phyloP scores from a whole-genome alignment of 202 grass and related monocot genomes.

The Panicum virgatum region DNA sequence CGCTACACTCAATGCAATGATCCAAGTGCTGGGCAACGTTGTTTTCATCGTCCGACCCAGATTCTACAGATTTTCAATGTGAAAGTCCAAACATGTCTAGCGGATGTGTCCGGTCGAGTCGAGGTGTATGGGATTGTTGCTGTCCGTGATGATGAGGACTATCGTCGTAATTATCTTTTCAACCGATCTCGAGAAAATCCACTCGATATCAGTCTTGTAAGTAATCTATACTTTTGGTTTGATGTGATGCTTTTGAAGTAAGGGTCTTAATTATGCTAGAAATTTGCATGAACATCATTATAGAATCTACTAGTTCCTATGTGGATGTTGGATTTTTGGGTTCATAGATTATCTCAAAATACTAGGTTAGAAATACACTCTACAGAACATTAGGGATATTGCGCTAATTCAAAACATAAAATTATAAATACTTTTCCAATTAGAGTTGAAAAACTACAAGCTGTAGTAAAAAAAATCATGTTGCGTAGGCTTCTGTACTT shows the following conservation, averaged over 20 bases:
- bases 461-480: background rate
- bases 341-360: too few species aligned
- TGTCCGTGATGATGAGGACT: background rate
- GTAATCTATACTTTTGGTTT: background rate
- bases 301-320: background rate
- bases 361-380: too few species aligned
- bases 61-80: background rate
- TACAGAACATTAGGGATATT: too few species aligned
- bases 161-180: background rate
- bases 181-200: background rate
- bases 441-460: too few species aligned
- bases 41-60: background rate
- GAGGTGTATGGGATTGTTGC: background rate
- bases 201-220: background rate
- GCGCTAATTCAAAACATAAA: too few species aligned
- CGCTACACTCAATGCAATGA: background rate
- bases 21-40: background rate
- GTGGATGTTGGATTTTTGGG: background rate
- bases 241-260: background rate
- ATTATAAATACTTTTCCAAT: too few species aligned
- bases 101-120: background rate
- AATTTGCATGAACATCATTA: background rate
- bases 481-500: too few species aligned
- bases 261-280: background rate
- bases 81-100: background rate